Evolutionary conservation across 257 asterid genomes (phyloP), one percentile per base, ranked within the genome.

Genomic region (Nicotiana tomentosiformis): DNA sequence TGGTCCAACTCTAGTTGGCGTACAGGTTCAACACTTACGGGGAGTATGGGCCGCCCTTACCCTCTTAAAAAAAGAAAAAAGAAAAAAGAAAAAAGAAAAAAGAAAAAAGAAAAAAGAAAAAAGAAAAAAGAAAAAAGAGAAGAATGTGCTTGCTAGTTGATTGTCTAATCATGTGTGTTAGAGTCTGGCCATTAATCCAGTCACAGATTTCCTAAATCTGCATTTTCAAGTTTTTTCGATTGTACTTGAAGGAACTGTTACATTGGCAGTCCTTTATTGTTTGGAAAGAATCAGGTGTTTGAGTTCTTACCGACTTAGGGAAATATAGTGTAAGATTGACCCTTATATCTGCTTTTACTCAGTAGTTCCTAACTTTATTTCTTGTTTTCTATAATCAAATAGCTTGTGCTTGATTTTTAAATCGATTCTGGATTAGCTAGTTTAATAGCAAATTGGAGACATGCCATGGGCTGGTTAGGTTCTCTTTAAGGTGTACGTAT

Each of bases 131-230:
- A 12, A 53, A 46, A 39, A 9, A 43, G 51, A 43, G 12, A 43
- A 43, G 51, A 53, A 51, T 65, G 46, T 76, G 26, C 46, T 76
- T 51, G 80, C 46, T 76, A 16, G 62, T 76, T 49, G 79, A 23
- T 51, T 51, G 29, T 51, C 65, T 76, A 26, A 51, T 51, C 29
- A 76, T 76, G 80, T 16, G 64, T 76, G 80, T 51, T 76, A 29
- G 16, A 26, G 46, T 51, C 65, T 76, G 65, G 10, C 46, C 3
- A 14, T 51, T 51, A 29, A 29, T 76, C 46, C 53, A 51, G 65
- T 49, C 80, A 76, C 16, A 29, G 80, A 26, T 76, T 76, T 51
- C 80, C n/a, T 51, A 51, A 76, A 76, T 18, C 80, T 51, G 43
- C 29, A 74, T 76, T 51, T 76, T 72, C 61, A 46, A 20, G 79